These are phyloP conservation scores for Stentor coeruleus DNA, from an alignment of 73 alveolate species.

Conservation along the genomic window DNA sequence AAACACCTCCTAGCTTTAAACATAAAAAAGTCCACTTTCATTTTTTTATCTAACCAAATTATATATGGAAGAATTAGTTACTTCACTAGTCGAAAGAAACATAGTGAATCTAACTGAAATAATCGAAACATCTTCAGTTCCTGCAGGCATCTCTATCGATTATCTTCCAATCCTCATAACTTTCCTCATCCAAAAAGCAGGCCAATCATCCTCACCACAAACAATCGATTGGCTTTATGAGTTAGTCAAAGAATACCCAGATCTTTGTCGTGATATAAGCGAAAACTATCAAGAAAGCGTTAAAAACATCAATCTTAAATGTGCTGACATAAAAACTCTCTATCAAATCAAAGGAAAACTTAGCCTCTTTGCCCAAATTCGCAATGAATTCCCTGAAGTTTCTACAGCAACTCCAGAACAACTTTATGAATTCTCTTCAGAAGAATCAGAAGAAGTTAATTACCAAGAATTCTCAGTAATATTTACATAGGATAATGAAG, in stretches of 20 bases:
- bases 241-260: not conserved
- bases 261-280: not conserved
- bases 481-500: not conserved
- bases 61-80: not conserved
- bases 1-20: too few species aligned
- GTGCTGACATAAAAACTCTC: not conserved
- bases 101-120: not conserved
- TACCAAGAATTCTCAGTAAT: not conserved
- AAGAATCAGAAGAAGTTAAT: not conserved
- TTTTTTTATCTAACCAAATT: too few species aligned
- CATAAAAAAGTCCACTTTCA: too few species aligned
- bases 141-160: not conserved
- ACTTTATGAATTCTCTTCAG: not conserved
- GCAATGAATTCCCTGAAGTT: not conserved
- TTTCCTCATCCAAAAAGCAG: not conserved
- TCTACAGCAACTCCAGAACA: conserved; percentile 1
- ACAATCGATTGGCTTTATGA: not conserved
- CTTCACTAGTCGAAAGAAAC: not conserved
- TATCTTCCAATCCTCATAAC: not conserved
- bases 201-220: not conserved
- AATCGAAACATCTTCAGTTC: not conserved
- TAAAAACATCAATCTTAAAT: not conserved
- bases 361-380: not conserved
- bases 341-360: not conserved
- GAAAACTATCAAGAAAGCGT: not conserved